Conservation (phyloP, 257 asterid genomes). For the Capsicum pubescens region DNA sequence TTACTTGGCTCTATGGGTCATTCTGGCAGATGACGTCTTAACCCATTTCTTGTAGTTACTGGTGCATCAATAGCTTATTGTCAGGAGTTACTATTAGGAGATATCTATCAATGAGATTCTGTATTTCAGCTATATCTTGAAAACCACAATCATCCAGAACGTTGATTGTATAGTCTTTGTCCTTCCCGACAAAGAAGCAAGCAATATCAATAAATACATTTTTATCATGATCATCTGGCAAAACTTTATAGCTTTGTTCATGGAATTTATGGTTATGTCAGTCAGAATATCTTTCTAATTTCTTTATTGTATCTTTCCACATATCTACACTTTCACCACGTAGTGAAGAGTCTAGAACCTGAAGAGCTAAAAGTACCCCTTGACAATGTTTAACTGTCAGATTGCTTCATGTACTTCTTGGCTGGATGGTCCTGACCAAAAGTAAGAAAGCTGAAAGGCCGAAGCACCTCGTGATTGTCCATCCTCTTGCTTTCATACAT, state of each 20-base stretch:
- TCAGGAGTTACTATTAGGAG: conserved; percentile 20
- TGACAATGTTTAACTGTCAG: conserved; percentile 24
- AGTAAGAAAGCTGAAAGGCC: conserved; percentile 32
- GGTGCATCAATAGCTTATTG: conserved; percentile 33
- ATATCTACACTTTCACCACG: conserved; percentile 10
- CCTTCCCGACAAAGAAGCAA: conserved; percentile 26
- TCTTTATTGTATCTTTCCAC: conserved; percentile 28
- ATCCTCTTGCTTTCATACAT: conserved; percentile 26
- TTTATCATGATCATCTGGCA: conserved; percentile 30
- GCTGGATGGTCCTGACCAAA: conserved; percentile 29
- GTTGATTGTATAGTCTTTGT: conserved; percentile 26
- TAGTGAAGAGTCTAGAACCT: conserved; percentile 33
- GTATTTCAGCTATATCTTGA: conserved; percentile 25
- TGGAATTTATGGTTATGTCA: not conserved
- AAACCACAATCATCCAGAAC: conserved; percentile 28
- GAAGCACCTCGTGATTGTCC: conserved; percentile 10
- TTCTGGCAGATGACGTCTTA: conserved; percentile 26
- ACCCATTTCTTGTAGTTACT: conserved; percentile 28
- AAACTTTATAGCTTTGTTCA: conserved; percentile 29
- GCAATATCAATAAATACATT: conserved; percentile 32
- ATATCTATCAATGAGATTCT: conserved; percentile 29
- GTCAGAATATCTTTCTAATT: conserved; percentile 24
- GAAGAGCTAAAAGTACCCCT: conserved; percentile 36
- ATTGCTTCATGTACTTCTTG: conserved; percentile 26
- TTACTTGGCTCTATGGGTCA: conserved; percentile 19